Evolutionary conservation across 768 basidiomycete species (phyloP).

Genomic region (Lanmaoa pseudosensibilis): DNA sequence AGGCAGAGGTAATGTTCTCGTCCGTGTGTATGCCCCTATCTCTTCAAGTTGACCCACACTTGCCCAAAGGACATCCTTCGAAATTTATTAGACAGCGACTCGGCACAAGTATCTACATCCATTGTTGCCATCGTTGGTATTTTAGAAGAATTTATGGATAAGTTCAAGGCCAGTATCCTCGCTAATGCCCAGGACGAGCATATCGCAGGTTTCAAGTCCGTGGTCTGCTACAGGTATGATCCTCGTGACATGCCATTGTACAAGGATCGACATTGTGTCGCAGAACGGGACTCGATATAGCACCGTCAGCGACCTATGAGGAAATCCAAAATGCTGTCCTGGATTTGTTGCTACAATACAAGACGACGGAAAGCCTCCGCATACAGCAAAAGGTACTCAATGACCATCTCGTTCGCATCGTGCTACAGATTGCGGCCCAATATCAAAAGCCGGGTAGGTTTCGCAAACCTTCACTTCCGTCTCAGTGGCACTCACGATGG

Average conservation of each 20-base stretch:
- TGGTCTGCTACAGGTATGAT: constrained; percentile 59
- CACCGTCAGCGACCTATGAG: constrained; percentile 24
- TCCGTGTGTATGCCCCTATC: background rate
- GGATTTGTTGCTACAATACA: constrained; percentile 36
- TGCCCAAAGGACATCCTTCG: constrained; percentile 13
- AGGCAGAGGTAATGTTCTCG: constrained; percentile 59
- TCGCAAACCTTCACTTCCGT: background rate
- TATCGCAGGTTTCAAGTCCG: constrained; percentile 73
- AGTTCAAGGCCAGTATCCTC: constrained; percentile 39
- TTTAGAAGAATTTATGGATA: constrained; percentile 32
- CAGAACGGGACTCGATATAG: constrained; percentile 66
- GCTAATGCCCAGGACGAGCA: constrained; percentile 41
- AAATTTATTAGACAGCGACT: constrained; percentile 22
- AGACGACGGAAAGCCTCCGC: constrained; percentile 43
- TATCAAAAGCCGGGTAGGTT: constrained; percentile 59
- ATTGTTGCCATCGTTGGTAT: constrained; percentile 5
- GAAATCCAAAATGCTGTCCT: constrained; percentile 34
- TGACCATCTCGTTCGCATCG: constrained; percentile 60
- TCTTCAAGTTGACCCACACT: background rate
- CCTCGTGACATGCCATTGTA: background rate
- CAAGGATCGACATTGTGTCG: background rate
- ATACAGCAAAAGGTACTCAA: constrained; percentile 64
- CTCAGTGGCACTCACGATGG: background rate
- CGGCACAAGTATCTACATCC: constrained; percentile 15
- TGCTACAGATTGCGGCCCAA: constrained; percentile 52